Evolutionary conservation across 257 asterid species (phyloP), one percentile per base, ranked within the genome.

Genomic region (Solanum sitiens): DNA sequence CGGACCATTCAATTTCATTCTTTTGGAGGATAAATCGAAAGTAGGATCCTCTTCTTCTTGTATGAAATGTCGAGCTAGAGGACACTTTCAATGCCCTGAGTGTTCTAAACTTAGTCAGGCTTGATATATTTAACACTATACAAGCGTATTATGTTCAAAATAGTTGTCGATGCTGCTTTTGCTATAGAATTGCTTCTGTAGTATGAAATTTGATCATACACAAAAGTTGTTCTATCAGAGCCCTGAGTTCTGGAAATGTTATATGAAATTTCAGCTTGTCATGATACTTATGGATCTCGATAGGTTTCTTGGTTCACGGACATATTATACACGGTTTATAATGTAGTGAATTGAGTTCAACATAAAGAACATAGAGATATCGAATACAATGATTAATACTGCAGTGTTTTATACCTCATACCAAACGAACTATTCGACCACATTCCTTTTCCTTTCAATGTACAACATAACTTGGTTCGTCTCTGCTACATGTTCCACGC

Each of bases 21-120:
- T 92, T 25, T 65, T 92, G 10, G 72, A 89, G 25, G 91, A 89
- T 50, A 90, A 90, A 68, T 65, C 93, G 2, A 93, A 85, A 85
- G 27, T 86, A 11, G 14, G 47, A 53, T 89, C 91, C 35, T 87
- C 88, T 61, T 50, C 92, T 25, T 65, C 93, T 25, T 95, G 98
- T 88, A 50, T 15, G 18, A 89, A 90, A 74, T 96, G 98, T 88
- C 71, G 90, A 86, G 95, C 93, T 3, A 93, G 87, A 83, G 98
- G 98, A 25, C 93, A 90, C 86, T 96, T 96, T 88, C 33, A 91
- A 14, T 96, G 98, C 88, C 95, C 98, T 0, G 91, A 88, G 75
- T 96, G 98, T 90, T 89, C 94, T 14, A 86, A 90, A 20, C 84
- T 75, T 65, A 72, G 86, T 71, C 74, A 86, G 63, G 13, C 75